Base-by-base conservation (phyloP, 2,329 filamentous ascomycete genomes). In the Ophiocordyceps robertsii region DNA sequence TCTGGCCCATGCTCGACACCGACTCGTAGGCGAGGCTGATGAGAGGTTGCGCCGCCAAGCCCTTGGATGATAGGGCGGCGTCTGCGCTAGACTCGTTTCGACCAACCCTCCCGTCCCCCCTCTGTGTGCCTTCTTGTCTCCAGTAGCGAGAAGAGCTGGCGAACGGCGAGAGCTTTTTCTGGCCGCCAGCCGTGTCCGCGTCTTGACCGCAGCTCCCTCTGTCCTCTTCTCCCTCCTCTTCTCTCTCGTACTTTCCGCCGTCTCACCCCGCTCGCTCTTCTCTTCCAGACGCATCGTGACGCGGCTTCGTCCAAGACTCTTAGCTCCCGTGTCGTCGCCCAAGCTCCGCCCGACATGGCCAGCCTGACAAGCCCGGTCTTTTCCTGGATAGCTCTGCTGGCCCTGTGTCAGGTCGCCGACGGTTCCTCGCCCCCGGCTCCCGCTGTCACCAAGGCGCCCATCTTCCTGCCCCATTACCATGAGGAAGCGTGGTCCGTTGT, bases 381-480 rank as follows among this genome's bases (percentile, higher is more conserved):
- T 17, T 37, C 46, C 12, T 47, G 55, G 45, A 46, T 61, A 42
- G 46, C 50, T 4, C 16, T 60, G 41, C 39, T 61, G 24, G 53
- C 52, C 32, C 41, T 56, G 42, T 45, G 35, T 29, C 41, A 47
- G 44, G 51, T 49, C 35, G 43, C 49, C 44, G 44, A 38, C 24
- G 35, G 44, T 24, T 32, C 50, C 24, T 29, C 51, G 8, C 19
- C 42, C 3, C 31, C 46, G 37, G 41, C 51, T 24, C 48, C 57
- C 21, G 49, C 56, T n/a, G 45, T 60, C 24, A 66, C 64, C 4
- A 64, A 63, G 16, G 64, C 67, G 14, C 64, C 67, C 27, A 61
- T 71, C 41, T 72, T 59, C 44, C 53, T 72, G 3, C 68, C 68
- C 0, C 61, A 63, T 32, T 71, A 69, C 41, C 47, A 55, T 33